These are phyloP conservation scores for Saxophila tyrrhenica DNA, from an alignment of 495 filamentous ascomycete species.

Conservation along the genomic window DNA sequence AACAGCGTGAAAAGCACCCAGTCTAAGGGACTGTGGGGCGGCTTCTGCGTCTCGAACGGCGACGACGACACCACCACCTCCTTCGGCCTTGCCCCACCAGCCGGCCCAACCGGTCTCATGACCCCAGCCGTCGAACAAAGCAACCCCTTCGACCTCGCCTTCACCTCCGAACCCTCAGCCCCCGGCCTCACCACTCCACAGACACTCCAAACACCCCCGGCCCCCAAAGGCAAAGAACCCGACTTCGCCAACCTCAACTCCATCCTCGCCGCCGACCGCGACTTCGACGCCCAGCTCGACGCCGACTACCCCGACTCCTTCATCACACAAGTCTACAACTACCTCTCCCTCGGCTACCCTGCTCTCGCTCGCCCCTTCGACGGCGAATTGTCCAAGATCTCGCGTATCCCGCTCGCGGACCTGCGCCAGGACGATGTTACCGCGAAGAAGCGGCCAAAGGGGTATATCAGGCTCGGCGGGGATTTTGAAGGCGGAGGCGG, in stretches of 20 bases:
- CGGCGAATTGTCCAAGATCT: slow-evolving; percentile 68
- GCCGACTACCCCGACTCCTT: slow-evolving; percentile 71
- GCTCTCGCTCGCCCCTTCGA: slow-evolving; percentile 72
- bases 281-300: slow-evolving; percentile 36
- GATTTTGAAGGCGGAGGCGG: slow-evolving; percentile 31
- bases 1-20: neutral
- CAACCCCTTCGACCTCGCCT: slow-evolving; percentile 23
- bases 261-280: slow-evolving; percentile 27
- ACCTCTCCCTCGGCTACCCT: slow-evolving; percentile 83
- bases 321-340: slow-evolving; percentile 92
- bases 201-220: slow-evolving; percentile 2
- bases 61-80: neutral
- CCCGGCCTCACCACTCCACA: slow-evolving; percentile 3
- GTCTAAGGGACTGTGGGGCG: slow-evolving; percentile 29
- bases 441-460: slow-evolving; percentile 44
- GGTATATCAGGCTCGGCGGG: slow-evolving; percentile 53
- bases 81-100: slow-evolving; percentile 9
- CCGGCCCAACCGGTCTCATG: slow-evolving; percentile 27
- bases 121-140: slow-evolving; percentile 21
- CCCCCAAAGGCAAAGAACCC: neutral
- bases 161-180: neutral
- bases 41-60: slow-evolving; percentile 28
- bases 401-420: slow-evolving; percentile 49
- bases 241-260: slow-evolving; percentile 6
- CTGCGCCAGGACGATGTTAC: slow-evolving; percentile 61